Base-by-base conservation (phyloP, 148 eudicot genomes). In the Oxyria digyna region DNA sequence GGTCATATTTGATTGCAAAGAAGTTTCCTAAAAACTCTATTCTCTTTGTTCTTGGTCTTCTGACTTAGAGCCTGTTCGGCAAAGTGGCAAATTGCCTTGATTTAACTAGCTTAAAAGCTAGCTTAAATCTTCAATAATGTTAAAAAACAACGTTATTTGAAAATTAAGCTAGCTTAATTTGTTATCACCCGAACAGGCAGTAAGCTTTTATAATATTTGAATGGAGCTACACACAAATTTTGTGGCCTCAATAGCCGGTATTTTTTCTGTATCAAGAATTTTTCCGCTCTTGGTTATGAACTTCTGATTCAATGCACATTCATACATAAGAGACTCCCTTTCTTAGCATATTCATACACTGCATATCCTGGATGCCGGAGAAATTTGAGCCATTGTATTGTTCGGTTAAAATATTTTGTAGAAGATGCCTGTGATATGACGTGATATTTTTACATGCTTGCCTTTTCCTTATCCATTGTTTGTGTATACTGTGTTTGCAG, bases 401-500 rank as follows among this genome's bases (percentile, higher is more conserved):
- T 42, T 1, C 15, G 15, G 45, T 17, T 10, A 42, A 1, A 41
- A 1, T 6, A 41, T 41, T 9, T 41, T 9, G 38, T 12, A 13
- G 11, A 42, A 40, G 42, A 42, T 42, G 45, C 45, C 0, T 42
- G 13, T 42, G 15, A 13, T 42, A 11, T 42, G 11, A 42, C 13
- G 5, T 42, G 11, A 38, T 7, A 38, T 0, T 0, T 42, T 42
- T 42, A 42, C 45, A 42, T 42, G 15, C 45, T 11, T 10, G 11
- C 0, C 20, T 17, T 15, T 42, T 13, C 15, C 3, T 11, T 42
- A 11, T 1, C 45, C 14, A 42, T 42, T 11, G 15, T 42, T 42
- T 42, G 15, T 42, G 15, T 1, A 42, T 42, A 10, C 11, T 42
- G 1, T 42, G 15, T 76, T 55, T 81, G 80, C 98, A 93, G 98